Evolutionary conservation across 2,329 filamentous ascomycete genomes (phyloP).

Genomic region (Neonectria sp.): DNA sequence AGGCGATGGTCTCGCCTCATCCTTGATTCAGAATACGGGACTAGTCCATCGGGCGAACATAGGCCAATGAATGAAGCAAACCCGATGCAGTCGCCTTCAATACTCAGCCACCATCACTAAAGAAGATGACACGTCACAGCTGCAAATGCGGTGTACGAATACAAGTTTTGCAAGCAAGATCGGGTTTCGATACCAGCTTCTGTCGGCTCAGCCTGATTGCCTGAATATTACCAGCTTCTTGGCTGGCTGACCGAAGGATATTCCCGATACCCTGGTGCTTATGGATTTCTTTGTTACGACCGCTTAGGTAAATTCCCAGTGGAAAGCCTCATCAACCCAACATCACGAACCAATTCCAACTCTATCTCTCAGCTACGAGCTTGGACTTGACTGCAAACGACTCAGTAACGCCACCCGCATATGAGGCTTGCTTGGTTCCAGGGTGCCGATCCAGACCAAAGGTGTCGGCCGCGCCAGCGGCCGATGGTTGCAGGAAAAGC

Average conservation of each 20-base stretch:
- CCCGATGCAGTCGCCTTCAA: not conserved
- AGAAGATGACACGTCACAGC: not conserved
- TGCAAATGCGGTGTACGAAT: not conserved
- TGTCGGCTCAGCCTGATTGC: not conserved
- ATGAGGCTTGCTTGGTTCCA: too few relatives aligned
- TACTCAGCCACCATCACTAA: not conserved
- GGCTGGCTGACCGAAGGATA: too few relatives aligned
- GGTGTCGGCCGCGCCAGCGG: not conserved
- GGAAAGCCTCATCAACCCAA: not conserved
- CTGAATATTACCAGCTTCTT: not conserved
- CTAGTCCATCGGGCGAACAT: not conserved
- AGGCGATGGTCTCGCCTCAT: not conserved
- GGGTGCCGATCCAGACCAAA: not conserved
- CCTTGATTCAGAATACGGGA: too few relatives aligned
- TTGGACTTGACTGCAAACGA: not conserved
- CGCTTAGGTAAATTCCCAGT: too few relatives aligned
- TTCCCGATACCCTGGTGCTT: too few relatives aligned
- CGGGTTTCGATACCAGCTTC: not conserved
- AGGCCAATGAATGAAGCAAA: not conserved
- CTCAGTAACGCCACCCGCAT: not conserved
- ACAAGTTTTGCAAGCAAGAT: not conserved
- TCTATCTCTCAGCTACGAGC: not conserved
- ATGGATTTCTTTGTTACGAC: too few relatives aligned
- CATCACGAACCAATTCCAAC: too few relatives aligned
- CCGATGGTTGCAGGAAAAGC: too few relatives aligned